Evolutionary conservation across 495 filamentous ascomycete genomes (phyloP).

Genomic region (Hypoxylon lienhwacheense): DNA sequence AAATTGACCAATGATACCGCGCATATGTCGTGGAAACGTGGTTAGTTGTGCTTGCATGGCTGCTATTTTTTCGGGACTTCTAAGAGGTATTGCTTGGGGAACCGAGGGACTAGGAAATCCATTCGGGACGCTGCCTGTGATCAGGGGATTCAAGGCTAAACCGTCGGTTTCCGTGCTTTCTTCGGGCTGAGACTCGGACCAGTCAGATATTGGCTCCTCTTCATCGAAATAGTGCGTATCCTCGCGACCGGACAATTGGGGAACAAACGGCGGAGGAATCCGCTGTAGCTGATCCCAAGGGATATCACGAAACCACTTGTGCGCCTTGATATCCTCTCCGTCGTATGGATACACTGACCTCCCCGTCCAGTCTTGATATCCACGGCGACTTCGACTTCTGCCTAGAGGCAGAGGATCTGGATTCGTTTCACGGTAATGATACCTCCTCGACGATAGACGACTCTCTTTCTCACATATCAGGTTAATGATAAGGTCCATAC

Average conservation of each 20-base stretch:
- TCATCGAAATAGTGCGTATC: conserved; percentile 92
- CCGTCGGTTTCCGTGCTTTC: conserved; percentile 23
- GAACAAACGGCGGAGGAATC: conserved; percentile 73
- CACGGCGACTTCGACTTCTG: conserved; percentile 15
- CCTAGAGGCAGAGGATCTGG: conserved; percentile 20
- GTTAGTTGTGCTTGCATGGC: conserved; percentile 41
- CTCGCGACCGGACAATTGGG: conserved; percentile 66
- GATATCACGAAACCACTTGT: conserved; percentile 71
- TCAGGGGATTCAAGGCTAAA: conserved; percentile 22
- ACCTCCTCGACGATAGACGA: conserved; percentile 73
- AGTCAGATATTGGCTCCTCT: conserved; percentile 65
- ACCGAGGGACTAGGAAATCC: not conserved
- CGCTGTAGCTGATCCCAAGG: conserved; percentile 70
- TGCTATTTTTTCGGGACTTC: conserved; percentile 29
- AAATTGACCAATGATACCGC: conserved; percentile 44
- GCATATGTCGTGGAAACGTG: conserved; percentile 42
- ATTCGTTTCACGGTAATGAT: conserved; percentile 46
- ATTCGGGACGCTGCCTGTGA: conserved; percentile 13
- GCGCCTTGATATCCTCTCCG: conserved; percentile 75
- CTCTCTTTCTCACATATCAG: conserved; percentile 76
- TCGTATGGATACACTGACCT: conserved; percentile 76
- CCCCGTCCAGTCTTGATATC: conserved; percentile 42
- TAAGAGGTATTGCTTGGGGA: not conserved
- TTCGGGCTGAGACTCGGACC: conserved; percentile 44
- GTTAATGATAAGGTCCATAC: conserved; percentile 72